Base-by-base conservation (phyloP, 2,329 filamentous ascomycete species). In the Sporothrix pseudoabietina region DNA sequence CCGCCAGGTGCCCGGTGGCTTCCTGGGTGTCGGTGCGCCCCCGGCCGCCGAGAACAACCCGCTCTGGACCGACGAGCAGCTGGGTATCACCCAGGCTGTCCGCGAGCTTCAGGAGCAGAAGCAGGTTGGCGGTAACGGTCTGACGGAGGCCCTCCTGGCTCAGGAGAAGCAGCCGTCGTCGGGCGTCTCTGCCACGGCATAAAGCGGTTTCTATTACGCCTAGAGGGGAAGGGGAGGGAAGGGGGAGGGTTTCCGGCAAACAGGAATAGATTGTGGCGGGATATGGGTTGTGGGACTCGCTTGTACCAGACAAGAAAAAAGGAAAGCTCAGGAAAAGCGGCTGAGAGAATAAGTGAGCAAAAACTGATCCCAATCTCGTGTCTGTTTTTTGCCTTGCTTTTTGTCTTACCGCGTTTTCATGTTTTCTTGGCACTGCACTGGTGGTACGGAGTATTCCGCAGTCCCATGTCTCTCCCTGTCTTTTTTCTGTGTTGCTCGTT, bases 11-110 rank as follows among this genome's bases (percentile, higher is more conserved):
- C 75, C 75, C 52, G 96, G 96, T 65, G 96, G 96, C 8, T 98
- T 98, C 83, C 93, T 98, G 74, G 96, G 95, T 71, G 96, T 99
- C 9, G 96, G 96, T 30, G 91, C 94, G 76, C 84, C 91, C 73
- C 87, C 86, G 68, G 87, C 86, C 72, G 84, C 83, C 35, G 87
- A 88, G 55, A 86, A 87, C 77, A 83, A 88, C 80, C 91, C 94
- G n/a, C 90, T 99, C 55, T 99, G 96, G 96, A 96, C 93, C 1
- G 90, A 98, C 78, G 86, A 88, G 78, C 96, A 99, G 86, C 89
- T 99, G 72, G 93, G 91, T 55, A 87, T 97, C 66, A 87, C 89
- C 74, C 86, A 92, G 78, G 85, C 88, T 16, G 85, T 89, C 69
- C 84, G 87, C 79, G 88, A 91, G 80, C 87, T 93, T 10, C 30